phyloP scores from a whole-genome alignment of 179 eudicot genomes.

The Silene vulgaris region DNA sequence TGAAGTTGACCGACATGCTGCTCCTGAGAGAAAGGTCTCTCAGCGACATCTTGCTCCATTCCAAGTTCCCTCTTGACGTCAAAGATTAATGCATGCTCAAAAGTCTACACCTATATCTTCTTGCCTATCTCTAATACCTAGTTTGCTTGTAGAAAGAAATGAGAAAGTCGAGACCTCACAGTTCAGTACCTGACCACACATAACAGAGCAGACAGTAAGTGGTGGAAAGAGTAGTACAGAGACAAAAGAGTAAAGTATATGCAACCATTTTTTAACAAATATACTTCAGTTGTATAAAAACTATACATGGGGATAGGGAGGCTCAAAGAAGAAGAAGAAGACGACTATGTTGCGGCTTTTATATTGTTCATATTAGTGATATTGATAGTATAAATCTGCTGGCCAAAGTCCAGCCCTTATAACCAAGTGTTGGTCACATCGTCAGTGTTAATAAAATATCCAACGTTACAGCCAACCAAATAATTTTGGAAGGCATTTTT shows the following conservation, averaged over 20 bases:
- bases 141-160: not conserved
- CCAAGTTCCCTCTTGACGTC: slow-evolving; percentile 5
- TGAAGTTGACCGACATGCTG: slow-evolving; percentile 13
- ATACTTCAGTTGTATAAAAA: not conserved
- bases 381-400: too few species aligned
- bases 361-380: too few species aligned
- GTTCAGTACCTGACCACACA: slow-evolving; percentile 13
- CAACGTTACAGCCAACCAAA: too few species aligned
- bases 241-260: slow-evolving; percentile 6
- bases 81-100: slow-evolving; percentile 4
- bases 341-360: too few species aligned
- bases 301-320: not conserved
- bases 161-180: not conserved
- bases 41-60: slow-evolving; percentile 30
- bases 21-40: slow-evolving; percentile 20
- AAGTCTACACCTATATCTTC: not conserved
- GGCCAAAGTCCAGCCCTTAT: too few species aligned
- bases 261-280: not conserved
- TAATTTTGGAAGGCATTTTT: too few species aligned
- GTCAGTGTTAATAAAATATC: too few species aligned
- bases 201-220: not conserved
- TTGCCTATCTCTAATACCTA: not conserved
- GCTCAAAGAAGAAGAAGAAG: not conserved
- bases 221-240: not conserved
- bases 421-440: too few species aligned